Evolutionary conservation across 202 grass and related monocot genomes (phyloP).

Genomic region (Hordeum pubiflorum): DNA sequence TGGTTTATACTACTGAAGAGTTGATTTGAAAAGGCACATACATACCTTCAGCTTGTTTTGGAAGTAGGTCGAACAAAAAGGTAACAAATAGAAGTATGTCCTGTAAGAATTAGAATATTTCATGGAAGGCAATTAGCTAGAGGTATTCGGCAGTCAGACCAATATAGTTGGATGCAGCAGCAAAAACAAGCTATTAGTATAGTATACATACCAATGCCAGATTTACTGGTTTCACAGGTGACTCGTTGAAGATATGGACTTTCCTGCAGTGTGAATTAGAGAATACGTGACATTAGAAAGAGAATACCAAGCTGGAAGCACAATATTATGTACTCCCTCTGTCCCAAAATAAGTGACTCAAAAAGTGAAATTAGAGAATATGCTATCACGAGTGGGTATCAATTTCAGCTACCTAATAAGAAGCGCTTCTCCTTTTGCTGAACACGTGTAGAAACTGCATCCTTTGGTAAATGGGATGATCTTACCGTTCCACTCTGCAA

Average conservation of each 20-base stretch:
- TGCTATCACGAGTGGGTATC: not conserved
- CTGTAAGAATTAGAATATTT: conserved; percentile 50
- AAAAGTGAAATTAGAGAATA: not conserved
- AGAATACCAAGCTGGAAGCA: not conserved
- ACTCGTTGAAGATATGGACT: conserved; percentile 61
- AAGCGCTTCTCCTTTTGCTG: conserved; percentile 30
- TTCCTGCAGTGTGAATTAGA: conserved; percentile 37
- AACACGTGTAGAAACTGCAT: conserved; percentile 69
- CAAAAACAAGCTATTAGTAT: conserved; percentile 1
- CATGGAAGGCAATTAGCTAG: not conserved
- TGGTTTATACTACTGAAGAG: not conserved
- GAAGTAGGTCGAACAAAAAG: conserved; percentile 49
- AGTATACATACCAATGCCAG: conserved; percentile 45
- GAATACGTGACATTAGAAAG: too few species aligned
- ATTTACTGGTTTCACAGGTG: conserved; percentile 57
- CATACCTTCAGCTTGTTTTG: conserved; percentile 50
- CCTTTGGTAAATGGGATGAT: conserved; percentile 69
- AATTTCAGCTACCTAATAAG: conserved; percentile 57
- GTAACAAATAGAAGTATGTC: conserved; percentile 51
- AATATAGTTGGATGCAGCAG: conserved; percentile 5
- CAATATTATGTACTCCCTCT: not conserved
- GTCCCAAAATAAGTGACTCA: too few species aligned
- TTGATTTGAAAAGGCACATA: conserved; percentile 21
- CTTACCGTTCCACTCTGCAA: conserved; percentile 79
- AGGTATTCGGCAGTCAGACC: conserved; percentile 2